Evolutionary conservation across 768 basidiomycete species (phyloP).

Genomic region (Termitomyces titanicus): DNA sequence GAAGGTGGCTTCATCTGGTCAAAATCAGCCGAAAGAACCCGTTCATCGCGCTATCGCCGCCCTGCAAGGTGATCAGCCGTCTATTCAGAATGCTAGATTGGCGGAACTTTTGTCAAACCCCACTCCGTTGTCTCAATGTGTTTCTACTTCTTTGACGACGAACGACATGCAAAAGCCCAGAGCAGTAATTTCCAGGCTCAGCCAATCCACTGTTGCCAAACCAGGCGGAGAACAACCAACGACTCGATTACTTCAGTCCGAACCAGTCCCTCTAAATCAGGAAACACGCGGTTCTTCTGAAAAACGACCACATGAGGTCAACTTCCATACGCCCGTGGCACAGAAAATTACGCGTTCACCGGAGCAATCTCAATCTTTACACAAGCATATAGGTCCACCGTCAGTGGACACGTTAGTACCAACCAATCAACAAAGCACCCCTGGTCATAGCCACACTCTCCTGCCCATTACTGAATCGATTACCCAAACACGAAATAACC

Average conservation of each 20-base stretch:
- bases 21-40: background rate
- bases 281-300: background rate
- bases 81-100: conserved; percentile 29
- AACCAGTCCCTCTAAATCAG: background rate
- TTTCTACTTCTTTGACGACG: background rate
- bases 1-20: background rate
- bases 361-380: background rate
- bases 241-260: background rate
- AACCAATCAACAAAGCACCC: background rate
- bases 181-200: background rate
- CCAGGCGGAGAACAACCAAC: background rate
- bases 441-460: background rate
- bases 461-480: background rate
- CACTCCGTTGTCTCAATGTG: background rate
- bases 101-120: conserved; percentile 32
- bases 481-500: background rate
- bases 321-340: background rate
- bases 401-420: background rate
- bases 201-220: background rate
- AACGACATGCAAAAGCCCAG: background rate
- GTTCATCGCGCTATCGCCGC: background rate
- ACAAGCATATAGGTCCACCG: background rate
- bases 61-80: conserved; percentile 10
- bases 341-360: background rate
- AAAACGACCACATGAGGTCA: background rate